These are phyloP conservation scores for Mycena olivaceomarginata DNA, from an alignment of 768 basidiomycete genomes.

Conservation along the genomic window DNA sequence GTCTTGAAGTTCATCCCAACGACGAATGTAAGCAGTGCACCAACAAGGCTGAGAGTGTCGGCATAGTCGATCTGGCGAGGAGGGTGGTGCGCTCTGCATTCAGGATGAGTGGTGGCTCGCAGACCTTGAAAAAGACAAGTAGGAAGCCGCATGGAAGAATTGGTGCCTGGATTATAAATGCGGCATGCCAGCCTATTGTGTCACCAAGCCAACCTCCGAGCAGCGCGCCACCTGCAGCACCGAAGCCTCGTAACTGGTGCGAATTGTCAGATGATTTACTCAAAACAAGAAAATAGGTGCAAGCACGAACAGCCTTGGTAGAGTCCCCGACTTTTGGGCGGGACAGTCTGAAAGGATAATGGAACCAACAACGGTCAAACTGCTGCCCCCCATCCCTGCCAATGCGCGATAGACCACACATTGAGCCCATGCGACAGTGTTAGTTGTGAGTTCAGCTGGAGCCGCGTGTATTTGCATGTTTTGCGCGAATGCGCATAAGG, in stretches of 20 bases:
- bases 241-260: slow-evolving; percentile 63
- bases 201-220: slow-evolving; percentile 77
- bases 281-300: slow-evolving; percentile 47
- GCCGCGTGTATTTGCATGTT: neutral
- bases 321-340: slow-evolving; percentile 77
- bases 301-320: slow-evolving; percentile 70
- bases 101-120: slow-evolving; percentile 39
- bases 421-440: slow-evolving; percentile 21
- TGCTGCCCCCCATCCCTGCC: slow-evolving; percentile 82
- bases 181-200: slow-evolving; percentile 77
- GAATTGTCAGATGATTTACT: neutral
- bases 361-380: slow-evolving; percentile 68
- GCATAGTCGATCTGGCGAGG: slow-evolving; percentile 74
- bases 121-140: slow-evolving; percentile 38
- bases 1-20: slow-evolving; percentile 39
- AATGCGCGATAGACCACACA: slow-evolving; percentile 76
- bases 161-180: no score
- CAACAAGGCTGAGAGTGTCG: slow-evolving; percentile 75
- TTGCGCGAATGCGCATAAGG: no score
- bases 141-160: slow-evolving; percentile 45
- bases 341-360: slow-evolving; percentile 81
- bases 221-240: slow-evolving; percentile 73
- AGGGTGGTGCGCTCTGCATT: slow-evolving; percentile 18
- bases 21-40: slow-evolving; percentile 63
- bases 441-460: neutral